These are phyloP conservation scores for Pholiota conissans DNA, from an alignment of 768 basidiomycete species.

Conservation along the genomic window DNA sequence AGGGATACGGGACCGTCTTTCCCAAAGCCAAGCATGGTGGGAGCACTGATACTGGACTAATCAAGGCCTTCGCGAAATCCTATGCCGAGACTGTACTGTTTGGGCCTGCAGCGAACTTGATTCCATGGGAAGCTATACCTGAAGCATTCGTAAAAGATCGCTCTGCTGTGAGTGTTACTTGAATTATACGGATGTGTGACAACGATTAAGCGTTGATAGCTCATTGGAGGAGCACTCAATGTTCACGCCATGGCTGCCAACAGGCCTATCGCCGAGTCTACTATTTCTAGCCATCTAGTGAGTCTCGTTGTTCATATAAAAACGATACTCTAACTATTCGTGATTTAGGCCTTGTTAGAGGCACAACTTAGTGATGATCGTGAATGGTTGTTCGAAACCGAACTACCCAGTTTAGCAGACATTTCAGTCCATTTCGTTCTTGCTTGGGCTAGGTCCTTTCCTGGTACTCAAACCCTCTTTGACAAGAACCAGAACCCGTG, in stretches of 20 bases:
- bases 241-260: constrained; percentile 31
- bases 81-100: constrained; percentile 49
- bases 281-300: constrained; percentile 50
- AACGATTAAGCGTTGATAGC: constrained; percentile 16
- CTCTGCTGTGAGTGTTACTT: constrained; percentile 29
- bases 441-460: constrained; percentile 42
- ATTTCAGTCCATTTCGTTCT: constrained; percentile 50
- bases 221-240: constrained; percentile 38
- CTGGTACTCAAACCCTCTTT: constrained; percentile 34
- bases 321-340: neutral
- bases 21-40: constrained; percentile 42
- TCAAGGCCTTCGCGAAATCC: constrained; percentile 47
- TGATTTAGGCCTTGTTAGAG: constrained; percentile 30
- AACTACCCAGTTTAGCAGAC: constrained; percentile 51
- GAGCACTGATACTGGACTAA: constrained; percentile 43
- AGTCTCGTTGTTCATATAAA: constrained; percentile 3
- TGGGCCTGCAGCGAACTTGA: constrained; percentile 32
- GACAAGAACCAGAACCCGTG: constrained; percentile 38
- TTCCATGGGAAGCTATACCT: constrained; percentile 52
- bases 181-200: neutral
- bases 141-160: constrained; percentile 49
- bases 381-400: constrained; percentile 59
- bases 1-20: constrained; percentile 49
- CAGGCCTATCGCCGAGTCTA: constrained; percentile 33
- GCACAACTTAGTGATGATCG: constrained; percentile 51